Evolutionary conservation across 2,329 filamentous ascomycete species (phyloP).

Genomic region (Apiospora malaysiana): DNA sequence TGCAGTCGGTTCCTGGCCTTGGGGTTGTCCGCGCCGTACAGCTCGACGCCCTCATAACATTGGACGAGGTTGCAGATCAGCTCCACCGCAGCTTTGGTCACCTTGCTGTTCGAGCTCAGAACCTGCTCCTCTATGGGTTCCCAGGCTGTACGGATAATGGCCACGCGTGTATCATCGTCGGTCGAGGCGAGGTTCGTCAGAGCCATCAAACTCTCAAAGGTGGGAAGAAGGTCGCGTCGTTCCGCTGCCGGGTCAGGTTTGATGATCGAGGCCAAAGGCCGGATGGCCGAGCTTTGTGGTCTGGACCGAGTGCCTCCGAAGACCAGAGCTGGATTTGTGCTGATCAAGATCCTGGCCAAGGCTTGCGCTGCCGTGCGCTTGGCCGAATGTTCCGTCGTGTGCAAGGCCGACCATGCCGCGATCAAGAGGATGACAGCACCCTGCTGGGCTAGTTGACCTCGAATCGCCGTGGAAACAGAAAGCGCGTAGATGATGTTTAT

Average conservation of each 20-base stretch:
- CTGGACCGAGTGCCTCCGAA: conserved; percentile 80
- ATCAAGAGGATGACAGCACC: conserved; percentile 89
- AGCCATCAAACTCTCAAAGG: conserved; percentile 89
- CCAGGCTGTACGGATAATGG: conserved; percentile 78
- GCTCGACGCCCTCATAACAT: conserved; percentile 66
- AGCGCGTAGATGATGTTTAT: conserved; percentile 80
- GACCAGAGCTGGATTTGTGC: conserved; percentile 81
- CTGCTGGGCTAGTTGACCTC: conserved; percentile 86
- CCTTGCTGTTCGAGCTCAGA: conserved; percentile 73
- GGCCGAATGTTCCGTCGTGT: conserved; percentile 52
- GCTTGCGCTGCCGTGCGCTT: conserved; percentile 76
- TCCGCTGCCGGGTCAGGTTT: conserved; percentile 66
- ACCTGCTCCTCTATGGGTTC: conserved; percentile 81
- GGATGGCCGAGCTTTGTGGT: conserved; percentile 79
- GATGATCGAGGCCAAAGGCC: conserved; percentile 79
- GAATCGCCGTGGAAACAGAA: conserved; percentile 73
- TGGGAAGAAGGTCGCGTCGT: conserved; percentile 79
- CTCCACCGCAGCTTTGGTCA: conserved; percentile 85
- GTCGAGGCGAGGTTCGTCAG: conserved; percentile 91
- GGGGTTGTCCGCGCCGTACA: conserved; percentile 71
- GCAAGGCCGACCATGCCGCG: conserved; percentile 68
- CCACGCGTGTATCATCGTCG: conserved; percentile 68
- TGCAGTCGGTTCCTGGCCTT: conserved; percentile 78
- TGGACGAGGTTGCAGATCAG: conserved; percentile 90
- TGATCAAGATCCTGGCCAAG: conserved; percentile 84